Evolutionary conservation across 257 asterid genomes (phyloP).

Genomic region (Solanum neorickii): DNA sequence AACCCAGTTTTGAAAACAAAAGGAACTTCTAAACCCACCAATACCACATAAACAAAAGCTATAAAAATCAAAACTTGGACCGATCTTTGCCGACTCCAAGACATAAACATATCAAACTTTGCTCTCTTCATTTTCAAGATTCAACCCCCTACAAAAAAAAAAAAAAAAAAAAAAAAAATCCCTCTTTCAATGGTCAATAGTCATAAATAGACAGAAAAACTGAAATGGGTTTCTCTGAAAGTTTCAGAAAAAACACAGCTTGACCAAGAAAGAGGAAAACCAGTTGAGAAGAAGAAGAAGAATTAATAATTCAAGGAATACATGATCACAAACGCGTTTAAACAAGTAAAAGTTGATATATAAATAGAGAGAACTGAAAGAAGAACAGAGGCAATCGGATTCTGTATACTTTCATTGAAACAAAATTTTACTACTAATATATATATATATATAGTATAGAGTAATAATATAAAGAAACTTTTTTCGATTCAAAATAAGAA

Average conservation of each 20-base stretch:
- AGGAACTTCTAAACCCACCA: conserved; percentile 72
- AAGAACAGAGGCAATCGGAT: not conserved
- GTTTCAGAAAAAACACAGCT: not conserved
- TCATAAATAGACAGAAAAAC: not conserved
- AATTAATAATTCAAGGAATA: not conserved
- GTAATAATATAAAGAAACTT: not conserved
- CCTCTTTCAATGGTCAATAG: not conserved
- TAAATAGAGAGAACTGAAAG: not conserved
- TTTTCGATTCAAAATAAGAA: not conserved
- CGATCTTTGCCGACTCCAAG: conserved; percentile 53
- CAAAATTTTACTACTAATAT: not conserved
- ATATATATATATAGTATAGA: not conserved
- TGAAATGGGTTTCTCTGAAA: not conserved
- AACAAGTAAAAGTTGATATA: not conserved
- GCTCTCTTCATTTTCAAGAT: conserved; percentile 44
- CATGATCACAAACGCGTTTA: not conserved
- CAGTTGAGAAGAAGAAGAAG: not conserved
- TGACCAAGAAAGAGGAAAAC: not conserved
- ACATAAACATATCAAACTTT: conserved; percentile 39
- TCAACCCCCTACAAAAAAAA: not conserved
- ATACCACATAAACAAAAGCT: conserved; percentile 41
- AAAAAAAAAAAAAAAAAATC: not conserved
- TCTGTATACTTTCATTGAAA: not conserved
- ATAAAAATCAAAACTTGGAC: conserved; percentile 42
- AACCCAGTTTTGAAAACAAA: conserved; percentile 52